These are phyloP conservation scores for Cercophora sp. DNA, from an alignment of 495 filamentous ascomycete genomes.

Conservation along the genomic window DNA sequence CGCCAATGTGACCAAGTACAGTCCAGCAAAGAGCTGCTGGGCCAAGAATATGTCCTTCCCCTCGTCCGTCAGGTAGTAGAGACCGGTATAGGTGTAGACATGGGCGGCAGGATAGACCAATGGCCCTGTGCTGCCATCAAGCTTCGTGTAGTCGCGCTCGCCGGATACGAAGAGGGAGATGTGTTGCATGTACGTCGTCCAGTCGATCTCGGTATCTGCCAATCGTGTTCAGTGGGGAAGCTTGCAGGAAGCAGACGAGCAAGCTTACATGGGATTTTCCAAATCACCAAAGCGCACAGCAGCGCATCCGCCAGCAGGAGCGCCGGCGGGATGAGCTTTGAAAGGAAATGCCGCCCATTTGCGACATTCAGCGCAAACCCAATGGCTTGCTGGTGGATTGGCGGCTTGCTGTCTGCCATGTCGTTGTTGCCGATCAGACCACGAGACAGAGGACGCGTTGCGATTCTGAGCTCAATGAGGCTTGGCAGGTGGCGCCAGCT, in stretches of 20 bases:
- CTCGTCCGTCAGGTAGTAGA: constrained; percentile 72
- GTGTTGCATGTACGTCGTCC: constrained; percentile 95
- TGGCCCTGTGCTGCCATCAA: constrained; percentile 86
- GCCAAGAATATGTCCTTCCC: constrained; percentile 74
- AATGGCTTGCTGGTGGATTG: constrained; percentile 14
- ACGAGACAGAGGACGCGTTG: constrained; percentile 16
- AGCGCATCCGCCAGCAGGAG: constrained; percentile 70
- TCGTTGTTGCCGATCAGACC: constrained; percentile 5
- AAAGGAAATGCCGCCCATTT: constrained; percentile 38
- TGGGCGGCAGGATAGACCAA: constrained; percentile 92
- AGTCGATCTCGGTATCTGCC: constrained; percentile 96
- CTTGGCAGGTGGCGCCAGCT: neutral
- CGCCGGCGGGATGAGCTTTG: constrained; percentile 48
- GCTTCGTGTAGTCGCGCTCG: constrained; percentile 81
- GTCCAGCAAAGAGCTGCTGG: constrained; percentile 70
- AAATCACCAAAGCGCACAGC: constrained; percentile 72
- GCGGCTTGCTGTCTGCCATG: constrained; percentile 14
- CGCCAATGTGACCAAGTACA: constrained; percentile 72
- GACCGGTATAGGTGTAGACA: constrained; percentile 80
- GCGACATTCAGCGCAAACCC: constrained; percentile 32
- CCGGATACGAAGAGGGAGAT: constrained; percentile 72
- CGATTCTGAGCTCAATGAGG: neutral
- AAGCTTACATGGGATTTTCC: constrained; percentile 74
- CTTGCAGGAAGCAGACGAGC: neutral
- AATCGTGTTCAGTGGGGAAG: neutral